A percentile compares a stretch with the other conserved stretches of the same genome.
Evolutionary conservation across 176 grass and related monocot species (phyloP).

Genomic region (Rhynchospora pubera): DNA sequence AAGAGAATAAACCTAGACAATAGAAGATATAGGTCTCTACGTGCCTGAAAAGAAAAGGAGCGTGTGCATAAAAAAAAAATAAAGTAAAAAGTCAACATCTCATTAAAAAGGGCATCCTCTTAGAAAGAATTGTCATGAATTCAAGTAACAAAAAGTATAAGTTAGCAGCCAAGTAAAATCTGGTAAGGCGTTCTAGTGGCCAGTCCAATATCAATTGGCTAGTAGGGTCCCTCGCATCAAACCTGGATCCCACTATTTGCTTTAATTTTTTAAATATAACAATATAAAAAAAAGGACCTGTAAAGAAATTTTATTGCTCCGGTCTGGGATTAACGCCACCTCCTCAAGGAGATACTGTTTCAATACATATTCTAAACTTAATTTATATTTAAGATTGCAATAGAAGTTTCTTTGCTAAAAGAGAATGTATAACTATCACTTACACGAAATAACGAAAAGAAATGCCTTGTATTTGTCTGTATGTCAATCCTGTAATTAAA

Average conservation of each 20-base stretch:
- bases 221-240: neutral
- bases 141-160: neutral
- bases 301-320: conserved; percentile 67
- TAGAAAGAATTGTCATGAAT: too few species aligned
- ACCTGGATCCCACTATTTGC: too few species aligned
- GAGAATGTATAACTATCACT: conserved; percentile 15
- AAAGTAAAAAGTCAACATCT: neutral
- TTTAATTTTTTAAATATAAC: too few species aligned
- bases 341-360: conserved; percentile 83
- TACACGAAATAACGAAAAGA: conserved; percentile 61
- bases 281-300: conserved; percentile 38
- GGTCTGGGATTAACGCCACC: conserved; percentile 52
- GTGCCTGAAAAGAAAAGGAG: conserved; percentile 39
- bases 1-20: conserved; percentile 82
- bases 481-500: conserved; percentile 71
- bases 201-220: neutral
- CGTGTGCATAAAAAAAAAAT: conserved; percentile 5
- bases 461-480: conserved; percentile 80
- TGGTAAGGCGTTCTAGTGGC: neutral
- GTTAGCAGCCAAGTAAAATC: neutral
- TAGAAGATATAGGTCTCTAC: conserved; percentile 74
- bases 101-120: neutral
- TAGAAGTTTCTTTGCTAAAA: neutral
- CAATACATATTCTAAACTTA: conserved; percentile 4
- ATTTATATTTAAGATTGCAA: neutral